Conservation (phyloP, 495 filamentous ascomycete genomes). For the Xanthoparmelia taractica region DNA sequence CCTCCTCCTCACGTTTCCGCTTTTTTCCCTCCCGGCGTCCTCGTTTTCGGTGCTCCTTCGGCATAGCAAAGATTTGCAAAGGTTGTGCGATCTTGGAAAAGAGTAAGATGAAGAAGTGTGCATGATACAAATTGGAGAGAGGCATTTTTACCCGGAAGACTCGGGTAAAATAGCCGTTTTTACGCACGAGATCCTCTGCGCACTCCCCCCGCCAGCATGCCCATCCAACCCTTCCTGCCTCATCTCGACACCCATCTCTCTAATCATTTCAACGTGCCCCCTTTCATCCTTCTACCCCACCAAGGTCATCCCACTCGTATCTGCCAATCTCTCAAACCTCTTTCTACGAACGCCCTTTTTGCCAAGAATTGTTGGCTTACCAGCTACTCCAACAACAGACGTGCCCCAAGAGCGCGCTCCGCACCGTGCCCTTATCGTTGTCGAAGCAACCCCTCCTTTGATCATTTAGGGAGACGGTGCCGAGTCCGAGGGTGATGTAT, state of each 20-base stretch:
- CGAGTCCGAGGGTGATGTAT: slow-evolving; percentile 7
- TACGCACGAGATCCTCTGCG: no score
- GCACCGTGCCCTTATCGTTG: slow-evolving; percentile 1
- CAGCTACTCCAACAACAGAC: neutral
- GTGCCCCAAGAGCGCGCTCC: neutral
- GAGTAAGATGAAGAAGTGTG: neutral
- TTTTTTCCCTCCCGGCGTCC: slow-evolving; percentile 27
- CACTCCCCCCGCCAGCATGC: no score
- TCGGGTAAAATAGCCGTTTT: neutral
- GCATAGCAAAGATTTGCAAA: slow-evolving; percentile 14
- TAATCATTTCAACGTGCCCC: slow-evolving; percentile 4
- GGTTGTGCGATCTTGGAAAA: no score
- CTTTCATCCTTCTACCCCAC: slow-evolving; percentile 3
- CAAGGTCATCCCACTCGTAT: neutral
- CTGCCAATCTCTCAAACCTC: slow-evolving; percentile 3
- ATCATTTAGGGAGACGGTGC: neutral
- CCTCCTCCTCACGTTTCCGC: slow-evolving; percentile 33
- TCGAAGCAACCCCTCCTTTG: slow-evolving; percentile 5
- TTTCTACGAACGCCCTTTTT: slow-evolving; percentile 3
- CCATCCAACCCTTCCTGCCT: slow-evolving; percentile 9
- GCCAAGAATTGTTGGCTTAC: neutral
- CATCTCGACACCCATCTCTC: slow-evolving; percentile 1
- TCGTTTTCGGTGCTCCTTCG: slow-evolving; percentile 41
- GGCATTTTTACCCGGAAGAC: neutral
- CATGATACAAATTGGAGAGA: neutral